phyloP scores from a whole-genome alignment of 2,329 filamentous ascomycete genomes.

The Aspergillus sp. region DNA sequence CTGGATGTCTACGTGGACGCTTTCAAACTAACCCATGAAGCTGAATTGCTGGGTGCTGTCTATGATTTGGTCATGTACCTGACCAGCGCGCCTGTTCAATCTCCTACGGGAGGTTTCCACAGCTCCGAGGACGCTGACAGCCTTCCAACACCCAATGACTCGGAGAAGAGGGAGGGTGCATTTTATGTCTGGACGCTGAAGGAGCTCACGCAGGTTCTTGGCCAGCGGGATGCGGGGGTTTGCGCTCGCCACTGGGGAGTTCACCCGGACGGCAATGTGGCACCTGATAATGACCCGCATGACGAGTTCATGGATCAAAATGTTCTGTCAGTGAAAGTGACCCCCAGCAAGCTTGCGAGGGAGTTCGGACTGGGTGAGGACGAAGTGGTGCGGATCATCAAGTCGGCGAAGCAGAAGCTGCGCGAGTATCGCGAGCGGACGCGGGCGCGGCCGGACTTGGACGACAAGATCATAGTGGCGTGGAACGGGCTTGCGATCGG shows the following conservation, averaged over 20 bases:
- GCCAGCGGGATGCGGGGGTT: constrained; percentile 58
- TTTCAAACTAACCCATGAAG: constrained; percentile 59
- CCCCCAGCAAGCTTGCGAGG: constrained; percentile 58
- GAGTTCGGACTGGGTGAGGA: constrained; percentile 64
- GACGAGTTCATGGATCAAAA: constrained; percentile 95
- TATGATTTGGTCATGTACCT: constrained; percentile 83
- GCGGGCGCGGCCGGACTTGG: constrained; percentile 65
- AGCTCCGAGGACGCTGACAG: constrained; percentile 90
- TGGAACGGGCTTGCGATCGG: constrained; percentile 87
- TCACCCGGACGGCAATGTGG: constrained; percentile 73
- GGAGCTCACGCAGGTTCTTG: constrained; percentile 71
- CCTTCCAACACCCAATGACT: constrained; percentile 60
- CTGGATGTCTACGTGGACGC: constrained; percentile 78
- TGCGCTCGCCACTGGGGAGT: constrained; percentile 80
- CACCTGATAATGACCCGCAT: constrained; percentile 71
- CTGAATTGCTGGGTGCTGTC: constrained; percentile 67
- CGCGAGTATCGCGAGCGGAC: constrained; percentile 62
- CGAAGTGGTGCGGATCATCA: constrained; percentile 59
- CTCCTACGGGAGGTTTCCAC: constrained; percentile 64
- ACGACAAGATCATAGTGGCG: constrained; percentile 77
- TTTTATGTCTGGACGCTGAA: constrained; percentile 91
- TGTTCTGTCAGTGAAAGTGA: constrained; percentile 63
- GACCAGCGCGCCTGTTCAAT: constrained; percentile 58
- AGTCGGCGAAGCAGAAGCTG: constrained; percentile 58
- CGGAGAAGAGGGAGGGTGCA: constrained; percentile 78